Conservation (phyloP, 1,139 yeast species). For the Candida mesenterica region DNA sequence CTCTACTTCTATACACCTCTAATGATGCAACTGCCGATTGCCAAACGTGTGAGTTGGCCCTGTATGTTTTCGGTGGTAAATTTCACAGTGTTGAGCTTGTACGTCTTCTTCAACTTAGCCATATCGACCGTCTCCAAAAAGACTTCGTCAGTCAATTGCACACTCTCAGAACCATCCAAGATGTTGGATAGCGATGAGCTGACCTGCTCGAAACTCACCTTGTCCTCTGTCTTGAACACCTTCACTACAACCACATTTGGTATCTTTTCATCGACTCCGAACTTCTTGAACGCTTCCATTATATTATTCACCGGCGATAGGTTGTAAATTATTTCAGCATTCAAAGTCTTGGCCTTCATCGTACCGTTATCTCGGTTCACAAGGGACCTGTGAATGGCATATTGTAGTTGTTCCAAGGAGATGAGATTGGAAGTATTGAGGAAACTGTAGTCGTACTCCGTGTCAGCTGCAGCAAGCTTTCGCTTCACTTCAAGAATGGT, state of each 20-base stretch:
- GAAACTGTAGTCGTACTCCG: slow-evolving; percentile 41
- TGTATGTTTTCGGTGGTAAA: slow-evolving; percentile 21
- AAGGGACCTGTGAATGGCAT: slow-evolving; percentile 37
- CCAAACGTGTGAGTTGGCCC: slow-evolving; percentile 30
- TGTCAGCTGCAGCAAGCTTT: slow-evolving; percentile 30
- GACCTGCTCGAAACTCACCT: slow-evolving; percentile 1
- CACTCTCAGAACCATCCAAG: slow-evolving; percentile 15
- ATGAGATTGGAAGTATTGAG: slow-evolving; percentile 37
- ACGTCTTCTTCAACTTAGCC: slow-evolving; percentile 36
- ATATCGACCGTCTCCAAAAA: slow-evolving; percentile 25
- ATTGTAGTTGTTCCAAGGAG: slow-evolving; percentile 36
- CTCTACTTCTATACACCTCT: slow-evolving; percentile 28
- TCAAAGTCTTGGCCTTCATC: slow-evolving; percentile 41
- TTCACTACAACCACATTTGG: slow-evolving; percentile 33
- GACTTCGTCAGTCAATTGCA: slow-evolving; percentile 25
- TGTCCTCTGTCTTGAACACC: slow-evolving; percentile 12
- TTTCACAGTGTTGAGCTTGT: slow-evolving; percentile 32
- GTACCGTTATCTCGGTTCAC: slow-evolving; percentile 23
- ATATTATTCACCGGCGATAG: slow-evolving; percentile 46
- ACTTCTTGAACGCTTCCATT: slow-evolving; percentile 41
- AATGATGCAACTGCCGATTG: slow-evolving; percentile 39
- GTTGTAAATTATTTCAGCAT: slow-evolving; percentile 43
- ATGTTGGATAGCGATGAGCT: slow-evolving; percentile 7
- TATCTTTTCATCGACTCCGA: slow-evolving; percentile 38
- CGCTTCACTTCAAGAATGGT: slow-evolving; percentile 26